Base-by-base conservation (phyloP, 2,329 filamentous ascomycete species). In the Alternaria hordeiaustralica region DNA sequence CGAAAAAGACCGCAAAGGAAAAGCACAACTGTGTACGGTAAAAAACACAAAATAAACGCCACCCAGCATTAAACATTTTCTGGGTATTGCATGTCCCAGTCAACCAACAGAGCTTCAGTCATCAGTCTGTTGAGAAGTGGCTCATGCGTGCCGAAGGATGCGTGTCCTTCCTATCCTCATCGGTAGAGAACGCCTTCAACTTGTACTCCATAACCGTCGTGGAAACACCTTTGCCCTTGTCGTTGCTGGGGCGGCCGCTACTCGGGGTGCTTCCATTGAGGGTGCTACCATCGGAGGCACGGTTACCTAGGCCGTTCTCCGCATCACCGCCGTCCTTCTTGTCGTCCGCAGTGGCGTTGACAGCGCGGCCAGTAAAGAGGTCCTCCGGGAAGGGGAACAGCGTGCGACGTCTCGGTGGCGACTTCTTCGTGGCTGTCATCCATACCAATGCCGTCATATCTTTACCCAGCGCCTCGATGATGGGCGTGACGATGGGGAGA, bases 401-500 rank as follows among this genome's bases (percentile, higher is more conserved):
- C 1, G 77, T 80, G 46, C 70, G 70, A 6, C 74, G 67, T 57
- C 74, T 72, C 6, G 73, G 72, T 23, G 77, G 74, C 13, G 71
- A 74, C 71, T 79, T 79, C 59, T 80, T 74, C 23, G 68, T 74
- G 6, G 79, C 79, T 10, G 62, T 69, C 59, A 76, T 71, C 79
- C 79, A 81, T 5, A 81, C 73, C 23, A 78, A 58, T 10, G 74
- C 70, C 13, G 79, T 81, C 60, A 80, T 71, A 46, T 81, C 79
- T 53, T 79, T 80, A 15, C 79, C 79, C 18, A 81, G 66, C 23
- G 79, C 77, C 62, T 81, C 79, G 23, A 81, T 76, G 7, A 79
- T 63, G 2, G 79, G 79, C 1, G 79, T 81, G 23, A 81, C 65
- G 18, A 81, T 74, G 0, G 79, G 79, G 18, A 81, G 65, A 9